phyloP scores from a whole-genome alignment of 257 asterid species.

The Cinchona pubescens region DNA sequence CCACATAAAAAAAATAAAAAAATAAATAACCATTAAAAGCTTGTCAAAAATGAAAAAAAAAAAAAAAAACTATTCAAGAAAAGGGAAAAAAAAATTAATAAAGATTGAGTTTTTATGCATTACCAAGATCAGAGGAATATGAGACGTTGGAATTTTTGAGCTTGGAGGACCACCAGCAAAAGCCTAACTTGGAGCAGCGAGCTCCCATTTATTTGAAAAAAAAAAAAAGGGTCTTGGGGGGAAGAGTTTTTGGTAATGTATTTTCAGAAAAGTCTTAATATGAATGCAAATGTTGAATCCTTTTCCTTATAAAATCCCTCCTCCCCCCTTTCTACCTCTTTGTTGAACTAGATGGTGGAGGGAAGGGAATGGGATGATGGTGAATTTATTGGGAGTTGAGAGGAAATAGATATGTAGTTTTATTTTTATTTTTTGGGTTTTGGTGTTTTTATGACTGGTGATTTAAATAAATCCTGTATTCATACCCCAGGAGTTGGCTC shows the following conservation, averaged over 20 bases:
- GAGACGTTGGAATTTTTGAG: constrained; percentile 39
- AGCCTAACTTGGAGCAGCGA: constrained; percentile 42
- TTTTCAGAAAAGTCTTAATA: neutral
- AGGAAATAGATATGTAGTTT: constrained; percentile 3
- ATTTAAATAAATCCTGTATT: no score
- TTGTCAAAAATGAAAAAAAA: neutral
- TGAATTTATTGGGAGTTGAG: constrained; percentile 9
- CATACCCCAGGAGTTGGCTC: no score
- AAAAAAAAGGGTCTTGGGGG: neutral
- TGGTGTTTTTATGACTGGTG: neutral
- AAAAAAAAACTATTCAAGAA: neutral
- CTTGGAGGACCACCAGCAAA: constrained; percentile 37
- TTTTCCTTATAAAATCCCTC: neutral
- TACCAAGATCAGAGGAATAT: constrained; percentile 38
- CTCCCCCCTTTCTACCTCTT: neutral
- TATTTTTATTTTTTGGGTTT: constrained; percentile 5
- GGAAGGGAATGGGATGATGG: constrained; percentile 2
- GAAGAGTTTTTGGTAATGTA: neutral
- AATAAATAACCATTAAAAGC: neutral
- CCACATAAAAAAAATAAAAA: constrained; percentile 6
- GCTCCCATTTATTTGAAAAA: constrained; percentile 36
- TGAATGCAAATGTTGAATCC: constrained; percentile 2
- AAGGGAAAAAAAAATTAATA: neutral
- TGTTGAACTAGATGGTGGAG: neutral
- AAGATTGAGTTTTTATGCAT: neutral